phyloP scores from a whole-genome alignment of 2,329 filamentous ascomycete species.

The Cercospora sojina region DNA sequence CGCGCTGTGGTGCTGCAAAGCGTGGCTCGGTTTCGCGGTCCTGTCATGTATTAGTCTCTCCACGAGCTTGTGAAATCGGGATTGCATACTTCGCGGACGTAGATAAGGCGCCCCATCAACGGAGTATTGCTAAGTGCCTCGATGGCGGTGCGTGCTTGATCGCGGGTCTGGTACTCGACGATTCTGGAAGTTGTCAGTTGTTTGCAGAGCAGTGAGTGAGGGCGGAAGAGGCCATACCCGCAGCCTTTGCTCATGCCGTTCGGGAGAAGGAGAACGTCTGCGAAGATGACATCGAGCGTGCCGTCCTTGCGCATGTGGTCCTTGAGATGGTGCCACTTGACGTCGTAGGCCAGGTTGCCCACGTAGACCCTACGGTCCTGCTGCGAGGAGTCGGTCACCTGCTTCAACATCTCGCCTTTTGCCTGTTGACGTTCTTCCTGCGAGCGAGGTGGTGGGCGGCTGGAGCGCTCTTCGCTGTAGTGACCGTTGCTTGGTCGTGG shows the following conservation, averaged over 20 bases:
- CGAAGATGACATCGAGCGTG: constrained; percentile 83
- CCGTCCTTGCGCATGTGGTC: constrained; percentile 99
- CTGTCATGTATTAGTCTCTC: constrained; percentile 48
- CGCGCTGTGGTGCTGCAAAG: constrained; percentile 55
- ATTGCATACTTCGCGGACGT: constrained; percentile 82
- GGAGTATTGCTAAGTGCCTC: constrained; percentile 98
- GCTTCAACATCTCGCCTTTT: constrained; percentile 95
- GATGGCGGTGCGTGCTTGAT: constrained; percentile 97
- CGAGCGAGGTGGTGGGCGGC: constrained; percentile 53
- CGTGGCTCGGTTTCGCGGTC: constrained; percentile 97
- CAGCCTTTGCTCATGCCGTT: constrained; percentile 99
- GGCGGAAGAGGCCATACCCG: constrained; percentile 68
- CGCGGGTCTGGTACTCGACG: constrained; percentile 99
- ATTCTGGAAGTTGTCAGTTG: constrained; percentile 60
- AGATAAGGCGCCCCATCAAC: constrained; percentile 96
- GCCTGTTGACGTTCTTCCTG: constrained; percentile 80
- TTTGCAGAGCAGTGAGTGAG: background rate
- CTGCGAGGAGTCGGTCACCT: constrained; percentile 88
- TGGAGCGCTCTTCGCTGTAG: constrained; percentile 51
- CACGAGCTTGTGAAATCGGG: background rate
- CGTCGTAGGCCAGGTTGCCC: constrained; percentile 97
- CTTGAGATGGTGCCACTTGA: constrained; percentile 99
- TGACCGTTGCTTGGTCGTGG: constrained; percentile 77
- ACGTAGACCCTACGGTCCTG: constrained; percentile 99
- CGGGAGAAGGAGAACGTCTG: constrained; percentile 97